Base-by-base conservation (phyloP, 805 yeast genomes). In the Jamesozyma rosinii region DNA sequence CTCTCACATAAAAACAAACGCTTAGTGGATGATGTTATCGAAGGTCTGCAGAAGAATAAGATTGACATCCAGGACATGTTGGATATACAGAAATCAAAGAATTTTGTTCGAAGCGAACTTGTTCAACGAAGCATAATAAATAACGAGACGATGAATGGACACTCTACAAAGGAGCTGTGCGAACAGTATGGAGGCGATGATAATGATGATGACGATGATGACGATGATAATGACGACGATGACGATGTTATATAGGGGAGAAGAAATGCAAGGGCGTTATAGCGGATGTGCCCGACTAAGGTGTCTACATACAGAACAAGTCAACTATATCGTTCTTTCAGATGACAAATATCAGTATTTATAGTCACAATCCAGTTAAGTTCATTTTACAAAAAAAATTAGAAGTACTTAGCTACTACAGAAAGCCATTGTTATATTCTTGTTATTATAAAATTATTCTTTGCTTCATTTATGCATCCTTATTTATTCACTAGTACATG, bases 1-100 rank as follows among this genome's bases (percentile, higher is more conserved):
- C 17, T 47, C 3, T 11, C 22, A 9, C 34, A 42, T 37, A 37
- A 35, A 37, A 21, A 35, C 13, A 35, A 24, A 18, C 17, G 26
- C 11, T n/a, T 39, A 8, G 26, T 52, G 19, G 42, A 42, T 17
- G 49, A 49, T 20, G 45, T 50, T 15, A 42, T 45, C 2, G 40
- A 42, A 4, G 43, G 38, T 18, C 31, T 53, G 26, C 35, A 39
- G 19, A 34, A 35, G 24, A 34, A 30, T 29, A 42, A 47, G 17
- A 17, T 39, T 4, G 35, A 32, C 13, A 35, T 43, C 9, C 37
- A 43, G 15, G 15, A 34, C 6, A 31, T 42, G 6, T 31, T 47
- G 22, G 30, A 32, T 4, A 8, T 11, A 18, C 41, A 40, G n/a
- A 37, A 31, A 19, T 20, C 17, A 10, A 26, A 20, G 15, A 43